These are phyloP conservation scores for Lupinus albus DNA, from an alignment of 306 rosid genomes.

Conservation along the genomic window DNA sequence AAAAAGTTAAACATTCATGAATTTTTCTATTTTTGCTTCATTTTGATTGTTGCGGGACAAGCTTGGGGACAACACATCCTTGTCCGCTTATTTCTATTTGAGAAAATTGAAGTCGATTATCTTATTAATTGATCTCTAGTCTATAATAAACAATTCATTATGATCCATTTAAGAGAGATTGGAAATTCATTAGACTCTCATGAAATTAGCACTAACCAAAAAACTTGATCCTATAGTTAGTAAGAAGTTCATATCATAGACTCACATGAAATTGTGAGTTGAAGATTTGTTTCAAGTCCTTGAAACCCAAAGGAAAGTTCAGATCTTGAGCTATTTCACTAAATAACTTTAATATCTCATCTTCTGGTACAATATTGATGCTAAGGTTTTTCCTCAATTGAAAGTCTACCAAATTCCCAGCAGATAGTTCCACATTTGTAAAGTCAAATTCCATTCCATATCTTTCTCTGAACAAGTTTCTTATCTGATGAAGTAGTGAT, in stretches of 20 bases:
- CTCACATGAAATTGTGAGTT: not conserved
- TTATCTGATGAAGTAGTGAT: constrained; percentile 25
- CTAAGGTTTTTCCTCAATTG: constrained; percentile 11
- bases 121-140: not conserved
- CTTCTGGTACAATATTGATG: constrained; percentile 1
- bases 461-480: constrained; percentile 32
- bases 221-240: not conserved
- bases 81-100: not conserved
- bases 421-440: constrained; percentile 30
- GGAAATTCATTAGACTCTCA: not conserved
- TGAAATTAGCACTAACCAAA: too few species aligned
- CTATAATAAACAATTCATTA: not conserved
- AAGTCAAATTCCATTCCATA: constrained; percentile 37
- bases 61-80: too few species aligned
- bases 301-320: not conserved
- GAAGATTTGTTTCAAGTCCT: constrained; percentile 2
- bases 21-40: too few species aligned
- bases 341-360: constrained; percentile 23
- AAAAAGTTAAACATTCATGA: too few species aligned
- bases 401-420: constrained; percentile 26
- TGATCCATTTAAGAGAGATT: not conserved
- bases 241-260: not conserved
- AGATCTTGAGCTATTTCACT: constrained; percentile 25
- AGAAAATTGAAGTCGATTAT: not conserved
- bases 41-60: too few species aligned